Evolutionary conservation across 1,139 yeast species (phyloP).

Genomic region (Hyphopichia fennica): DNA sequence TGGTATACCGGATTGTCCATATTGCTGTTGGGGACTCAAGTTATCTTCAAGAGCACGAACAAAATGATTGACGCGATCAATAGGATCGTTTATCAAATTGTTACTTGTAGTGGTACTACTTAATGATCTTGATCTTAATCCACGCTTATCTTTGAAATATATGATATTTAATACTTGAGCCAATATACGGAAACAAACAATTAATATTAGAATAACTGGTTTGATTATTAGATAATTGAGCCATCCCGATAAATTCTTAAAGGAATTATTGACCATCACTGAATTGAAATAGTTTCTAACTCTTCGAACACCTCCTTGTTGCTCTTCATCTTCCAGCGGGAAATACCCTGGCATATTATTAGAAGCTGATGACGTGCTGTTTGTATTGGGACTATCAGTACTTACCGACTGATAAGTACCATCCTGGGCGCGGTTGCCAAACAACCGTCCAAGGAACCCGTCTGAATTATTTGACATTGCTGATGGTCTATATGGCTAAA

Average conservation of each 20-base stretch:
- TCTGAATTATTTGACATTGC: not conserved
- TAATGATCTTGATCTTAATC: slow-evolving; percentile 3
- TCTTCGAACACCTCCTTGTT: not conserved
- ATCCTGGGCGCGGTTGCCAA: not conserved
- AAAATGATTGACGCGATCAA: slow-evolving; percentile 35
- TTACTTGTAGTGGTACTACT: slow-evolving; percentile 4
- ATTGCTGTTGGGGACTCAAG: slow-evolving; percentile 22
- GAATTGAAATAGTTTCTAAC: slow-evolving; percentile 5
- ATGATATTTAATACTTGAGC: slow-evolving; percentile 25
- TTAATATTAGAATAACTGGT: slow-evolving; percentile 28
- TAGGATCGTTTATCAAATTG: slow-evolving; percentile 24
- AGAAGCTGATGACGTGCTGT: not conserved
- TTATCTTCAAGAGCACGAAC: slow-evolving; percentile 38
- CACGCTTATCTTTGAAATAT: slow-evolving; percentile 24
- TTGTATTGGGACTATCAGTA: not conserved
- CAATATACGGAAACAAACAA: slow-evolving; percentile 23
- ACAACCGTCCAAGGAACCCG: not conserved
- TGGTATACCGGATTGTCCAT: slow-evolving; percentile 4
- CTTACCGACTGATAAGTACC: not conserved
- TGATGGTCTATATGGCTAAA: not conserved
- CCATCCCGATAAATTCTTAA: slow-evolving; percentile 8
- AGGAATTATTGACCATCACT: not conserved
- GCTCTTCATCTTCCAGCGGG: slow-evolving; percentile 1
- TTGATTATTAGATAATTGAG: slow-evolving; percentile 23
- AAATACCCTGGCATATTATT: slow-evolving; percentile 3